Evolutionary conservation across 306 rosid species (phyloP).

Genomic region (Lathyrus sativus): DNA sequence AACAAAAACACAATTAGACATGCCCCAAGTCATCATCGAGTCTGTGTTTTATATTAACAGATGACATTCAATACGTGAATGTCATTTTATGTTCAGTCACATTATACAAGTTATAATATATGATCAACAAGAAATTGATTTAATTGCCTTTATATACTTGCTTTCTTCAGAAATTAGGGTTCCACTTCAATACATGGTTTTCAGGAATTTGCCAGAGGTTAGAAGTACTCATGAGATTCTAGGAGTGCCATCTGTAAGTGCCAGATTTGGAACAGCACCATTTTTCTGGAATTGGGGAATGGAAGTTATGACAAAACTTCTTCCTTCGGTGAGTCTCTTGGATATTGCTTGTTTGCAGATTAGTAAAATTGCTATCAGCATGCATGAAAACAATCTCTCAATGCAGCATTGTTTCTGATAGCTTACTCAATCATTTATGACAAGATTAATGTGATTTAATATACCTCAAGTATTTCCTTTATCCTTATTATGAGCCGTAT

Average conservation of each 20-base stretch:
- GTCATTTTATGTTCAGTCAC: slow-evolving; percentile 32
- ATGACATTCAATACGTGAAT: slow-evolving; percentile 16
- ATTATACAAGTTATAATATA: slow-evolving; percentile 14
- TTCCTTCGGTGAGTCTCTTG: slow-evolving; percentile 57
- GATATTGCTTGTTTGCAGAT: slow-evolving; percentile 22
- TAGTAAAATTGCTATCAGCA: slow-evolving; percentile 22
- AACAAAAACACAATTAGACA: neutral
- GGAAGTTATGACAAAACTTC: slow-evolving; percentile 73
- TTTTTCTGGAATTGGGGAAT: slow-evolving; percentile 99
- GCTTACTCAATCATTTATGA: neutral
- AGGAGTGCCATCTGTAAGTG: slow-evolving; percentile 90
- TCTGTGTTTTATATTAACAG: slow-evolving; percentile 3
- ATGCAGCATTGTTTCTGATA: neutral
- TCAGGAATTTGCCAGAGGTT: slow-evolving; percentile 95
- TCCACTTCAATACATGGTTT: slow-evolving; percentile 44
- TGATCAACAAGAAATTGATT: slow-evolving; percentile 28
- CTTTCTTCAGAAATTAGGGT: slow-evolving; percentile 42
- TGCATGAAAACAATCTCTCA: slow-evolving; percentile 23
- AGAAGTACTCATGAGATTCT: slow-evolving; percentile 80
- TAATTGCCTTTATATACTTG: slow-evolving; percentile 35
- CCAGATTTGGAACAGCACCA: slow-evolving; percentile 94
- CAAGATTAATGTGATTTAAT: neutral
- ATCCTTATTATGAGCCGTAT: neutral
- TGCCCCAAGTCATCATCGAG: neutral
- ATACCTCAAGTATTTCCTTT: slow-evolving; percentile 13